Conservation (phyloP, 176 grass and related monocot genomes). For the Ensete ventricosum region DNA sequence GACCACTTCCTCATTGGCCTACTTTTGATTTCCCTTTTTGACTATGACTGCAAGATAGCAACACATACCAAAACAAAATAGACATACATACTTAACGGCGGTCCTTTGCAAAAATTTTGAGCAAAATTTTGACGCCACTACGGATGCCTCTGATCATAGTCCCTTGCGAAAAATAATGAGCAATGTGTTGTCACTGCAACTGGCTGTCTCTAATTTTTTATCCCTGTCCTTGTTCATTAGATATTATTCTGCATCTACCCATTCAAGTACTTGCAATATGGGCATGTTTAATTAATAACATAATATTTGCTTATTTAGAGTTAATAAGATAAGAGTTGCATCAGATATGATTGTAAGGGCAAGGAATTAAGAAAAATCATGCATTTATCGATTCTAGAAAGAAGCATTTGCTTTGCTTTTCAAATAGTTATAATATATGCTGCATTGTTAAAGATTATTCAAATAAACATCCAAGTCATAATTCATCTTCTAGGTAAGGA, state of each 20-base stretch:
- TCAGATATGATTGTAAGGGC: neutral
- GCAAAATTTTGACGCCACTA: neutral
- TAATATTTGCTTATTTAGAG: neutral
- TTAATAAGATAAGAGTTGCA: neutral
- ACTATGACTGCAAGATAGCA: neutral
- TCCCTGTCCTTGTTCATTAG: too few species aligned
- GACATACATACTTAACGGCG: neutral
- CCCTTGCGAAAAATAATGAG: neutral
- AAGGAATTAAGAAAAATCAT: neutral
- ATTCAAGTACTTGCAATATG: too few species aligned
- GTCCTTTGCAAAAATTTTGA: neutral
- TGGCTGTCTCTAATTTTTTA: too few species aligned
- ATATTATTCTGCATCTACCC: too few species aligned
- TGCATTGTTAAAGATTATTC: neutral
- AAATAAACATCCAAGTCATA: too few species aligned
- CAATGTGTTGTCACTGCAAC: too few species aligned
- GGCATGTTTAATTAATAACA: neutral
- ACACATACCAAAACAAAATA: neutral
- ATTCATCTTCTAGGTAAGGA: too few species aligned
- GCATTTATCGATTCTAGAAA: neutral
- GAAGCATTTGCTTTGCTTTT: constrained; percentile 3
- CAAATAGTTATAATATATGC: neutral
- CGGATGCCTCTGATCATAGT: neutral
- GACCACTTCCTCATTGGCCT: neutral
- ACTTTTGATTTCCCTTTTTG: neutral